Evolutionary conservation across 2,329 filamentous ascomycete species (phyloP).

Genomic region (Trichoderma harzianum): DNA sequence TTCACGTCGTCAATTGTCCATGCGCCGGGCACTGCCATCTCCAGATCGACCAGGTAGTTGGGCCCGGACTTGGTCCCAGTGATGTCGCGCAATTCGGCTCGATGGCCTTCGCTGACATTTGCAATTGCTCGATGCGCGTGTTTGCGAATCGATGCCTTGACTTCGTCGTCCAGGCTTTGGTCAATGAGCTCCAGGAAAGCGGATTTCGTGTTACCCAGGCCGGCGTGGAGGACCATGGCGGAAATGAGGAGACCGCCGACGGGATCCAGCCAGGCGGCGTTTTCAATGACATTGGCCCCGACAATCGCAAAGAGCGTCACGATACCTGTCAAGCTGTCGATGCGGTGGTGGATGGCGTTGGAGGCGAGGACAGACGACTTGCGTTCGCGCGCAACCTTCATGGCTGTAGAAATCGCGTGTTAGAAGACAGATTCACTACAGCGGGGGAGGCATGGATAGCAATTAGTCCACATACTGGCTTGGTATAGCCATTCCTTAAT

Average conservation of each 20-base stretch:
- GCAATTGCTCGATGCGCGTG: conserved; percentile 60
- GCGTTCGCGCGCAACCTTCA: conserved; percentile 91
- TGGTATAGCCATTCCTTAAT: conserved; percentile 97
- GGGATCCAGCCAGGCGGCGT: conserved; percentile 90
- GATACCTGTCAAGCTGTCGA: conserved; percentile 92
- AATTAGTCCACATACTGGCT: conserved; percentile 68
- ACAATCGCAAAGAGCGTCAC: conserved; percentile 87
- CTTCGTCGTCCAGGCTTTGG: conserved; percentile 78
- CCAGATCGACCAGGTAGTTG: conserved; percentile 90
- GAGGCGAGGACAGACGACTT: conserved; percentile 95
- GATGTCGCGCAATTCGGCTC: conserved; percentile 71
- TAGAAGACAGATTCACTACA: conserved; percentile 7
- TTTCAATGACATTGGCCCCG: conserved; percentile 79
- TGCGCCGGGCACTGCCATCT: conserved; percentile 71
- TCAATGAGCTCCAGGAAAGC: conserved; percentile 90
- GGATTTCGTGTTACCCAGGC: conserved; percentile 77
- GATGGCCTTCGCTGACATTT: conserved; percentile 49
- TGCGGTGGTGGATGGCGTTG: conserved; percentile 92
- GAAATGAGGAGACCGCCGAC: conserved; percentile 92
- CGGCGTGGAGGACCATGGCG: conserved; percentile 86
- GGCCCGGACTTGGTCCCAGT: conserved; percentile 94
- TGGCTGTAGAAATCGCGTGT: conserved; percentile 52
- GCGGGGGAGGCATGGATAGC: background rate
- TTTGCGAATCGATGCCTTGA: conserved; percentile 68
- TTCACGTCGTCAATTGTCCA: conserved; percentile 73